Evolutionary conservation across 192 early-diverging fungal species (phyloP).

Genomic region (Rhizoclosmatium sp.): DNA sequence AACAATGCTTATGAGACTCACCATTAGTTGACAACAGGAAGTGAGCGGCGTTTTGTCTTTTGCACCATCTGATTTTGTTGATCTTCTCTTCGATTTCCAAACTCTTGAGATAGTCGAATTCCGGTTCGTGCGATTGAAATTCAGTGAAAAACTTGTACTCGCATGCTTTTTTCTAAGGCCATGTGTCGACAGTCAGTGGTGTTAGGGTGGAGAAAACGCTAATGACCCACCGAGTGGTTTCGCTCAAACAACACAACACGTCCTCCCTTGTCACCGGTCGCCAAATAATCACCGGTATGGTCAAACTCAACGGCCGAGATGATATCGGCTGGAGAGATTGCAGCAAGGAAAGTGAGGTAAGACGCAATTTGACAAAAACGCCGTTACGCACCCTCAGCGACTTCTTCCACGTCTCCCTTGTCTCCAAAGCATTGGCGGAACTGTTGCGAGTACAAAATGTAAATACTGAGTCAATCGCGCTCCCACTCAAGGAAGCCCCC

Average conservation of each 20-base stretch:
- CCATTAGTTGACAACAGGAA: conserved; percentile 98
- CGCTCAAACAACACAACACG: conserved; percentile 98
- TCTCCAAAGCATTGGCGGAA: conserved; percentile 99
- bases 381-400: conserved; percentile 88
- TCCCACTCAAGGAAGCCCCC: background rate
- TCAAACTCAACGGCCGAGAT: conserved; percentile 99
- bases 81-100: conserved; percentile 99
- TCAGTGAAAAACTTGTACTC: conserved; percentile 99
- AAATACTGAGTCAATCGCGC: background rate
- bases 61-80: conserved; percentile 99
- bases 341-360: conserved; percentile 7
- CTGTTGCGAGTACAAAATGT: conserved; percentile 38
- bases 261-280: conserved; percentile 97
- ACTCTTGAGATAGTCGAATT: conserved; percentile 99
- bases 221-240: conserved; percentile 80
- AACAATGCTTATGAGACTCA: conserved; percentile 37
- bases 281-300: conserved; percentile 94
- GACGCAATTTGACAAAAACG: conserved; percentile 2
- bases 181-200: background rate
- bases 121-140: conserved; percentile 99
- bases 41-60: conserved; percentile 93
- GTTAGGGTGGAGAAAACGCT: background rate
- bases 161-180: conserved; percentile 92
- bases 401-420: conserved; percentile 97
- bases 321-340: conserved; percentile 82